Evolutionary conservation across 2,329 filamentous ascomycete genomes (phyloP).

Genomic region (Didymella segeticola): DNA sequence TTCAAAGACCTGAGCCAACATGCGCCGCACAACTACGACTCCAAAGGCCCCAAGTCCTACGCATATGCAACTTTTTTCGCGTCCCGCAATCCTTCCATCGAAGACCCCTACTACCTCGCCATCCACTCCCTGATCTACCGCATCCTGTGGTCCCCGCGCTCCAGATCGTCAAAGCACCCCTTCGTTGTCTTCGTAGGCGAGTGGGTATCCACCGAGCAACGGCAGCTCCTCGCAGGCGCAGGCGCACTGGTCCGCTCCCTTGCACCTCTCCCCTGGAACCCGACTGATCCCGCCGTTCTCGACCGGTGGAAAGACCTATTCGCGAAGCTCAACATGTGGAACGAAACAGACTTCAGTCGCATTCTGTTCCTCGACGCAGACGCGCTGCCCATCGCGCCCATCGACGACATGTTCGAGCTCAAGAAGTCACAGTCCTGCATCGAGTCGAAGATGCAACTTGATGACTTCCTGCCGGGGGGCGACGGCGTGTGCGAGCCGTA

Average conservation of each 20-base stretch:
- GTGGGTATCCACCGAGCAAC: constrained; percentile 40
- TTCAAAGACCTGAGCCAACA: constrained; percentile 23
- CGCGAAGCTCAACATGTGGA: constrained; percentile 48
- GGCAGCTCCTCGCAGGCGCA: constrained; percentile 37
- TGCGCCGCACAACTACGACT: constrained; percentile 36
- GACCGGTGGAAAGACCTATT: constrained; percentile 45
- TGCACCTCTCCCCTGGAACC: constrained; percentile 35
- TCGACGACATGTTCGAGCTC: constrained; percentile 42
- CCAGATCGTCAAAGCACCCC: constrained; percentile 34
- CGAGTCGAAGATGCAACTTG: constrained; percentile 27
- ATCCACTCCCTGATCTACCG: constrained; percentile 44
- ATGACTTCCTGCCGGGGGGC: constrained; percentile 33
- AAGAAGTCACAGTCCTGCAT: constrained; percentile 29
- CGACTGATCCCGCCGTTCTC: constrained; percentile 29
- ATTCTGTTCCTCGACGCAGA: constrained; percentile 46
- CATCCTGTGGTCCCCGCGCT: constrained; percentile 40
- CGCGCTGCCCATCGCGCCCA: constrained; percentile 39
- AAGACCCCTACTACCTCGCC: constrained; percentile 46
- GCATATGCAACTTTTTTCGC: constrained; percentile 45
- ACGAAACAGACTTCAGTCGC: constrained; percentile 38
- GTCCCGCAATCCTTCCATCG: constrained; percentile 38
- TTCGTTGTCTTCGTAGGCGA: constrained; percentile 46
- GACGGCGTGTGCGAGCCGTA: constrained; percentile 38
- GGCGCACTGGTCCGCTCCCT: constrained; percentile 46
- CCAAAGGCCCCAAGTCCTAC: constrained; percentile 23